Evolutionary conservation across 2,329 filamentous ascomycete genomes (phyloP).

Genomic region (Colletotrichum noveboracense): DNA sequence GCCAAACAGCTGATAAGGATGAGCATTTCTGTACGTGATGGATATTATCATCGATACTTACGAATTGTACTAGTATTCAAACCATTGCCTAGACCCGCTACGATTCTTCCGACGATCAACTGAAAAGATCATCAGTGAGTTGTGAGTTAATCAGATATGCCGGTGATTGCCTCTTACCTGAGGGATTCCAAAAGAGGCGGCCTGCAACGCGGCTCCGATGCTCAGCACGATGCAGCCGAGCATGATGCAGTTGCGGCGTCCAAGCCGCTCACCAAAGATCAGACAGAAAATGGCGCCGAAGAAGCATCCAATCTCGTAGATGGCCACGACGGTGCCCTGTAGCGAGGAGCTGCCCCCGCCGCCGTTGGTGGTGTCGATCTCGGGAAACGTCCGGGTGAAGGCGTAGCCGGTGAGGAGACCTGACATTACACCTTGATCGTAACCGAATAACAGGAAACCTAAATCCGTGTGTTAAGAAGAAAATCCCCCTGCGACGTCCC

Average conservation of each 20-base stretch:
- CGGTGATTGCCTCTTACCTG: slow-evolving; percentile 19
- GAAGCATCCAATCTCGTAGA: slow-evolving; percentile 55
- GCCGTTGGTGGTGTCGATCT: slow-evolving; percentile 37
- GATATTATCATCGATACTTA: slow-evolving; percentile 15
- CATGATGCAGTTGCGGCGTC: slow-evolving; percentile 44
- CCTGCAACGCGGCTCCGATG: slow-evolving; percentile 48
- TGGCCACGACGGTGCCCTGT: slow-evolving; percentile 49
- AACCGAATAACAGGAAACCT: slow-evolving; percentile 36
- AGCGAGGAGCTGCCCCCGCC: slow-evolving; percentile 43
- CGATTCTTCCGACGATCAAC: slow-evolving; percentile 48
- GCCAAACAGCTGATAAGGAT: slow-evolving; percentile 37
- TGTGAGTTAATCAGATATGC: background rate
- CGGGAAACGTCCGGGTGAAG: slow-evolving; percentile 35
- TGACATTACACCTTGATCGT: slow-evolving; percentile 30
- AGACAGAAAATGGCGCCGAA: slow-evolving; percentile 46
- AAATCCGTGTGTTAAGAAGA: background rate
- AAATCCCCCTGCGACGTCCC: too few relatives aligned
- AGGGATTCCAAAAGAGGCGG: slow-evolving; percentile 41
- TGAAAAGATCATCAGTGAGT: slow-evolving; percentile 20
- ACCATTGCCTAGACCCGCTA: slow-evolving; percentile 49
- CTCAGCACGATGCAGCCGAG: slow-evolving; percentile 43
- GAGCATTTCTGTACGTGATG: background rate
- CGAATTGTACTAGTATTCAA: slow-evolving; percentile 54
- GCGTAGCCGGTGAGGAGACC: slow-evolving; percentile 37
- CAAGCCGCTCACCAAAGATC: slow-evolving; percentile 47